Percentiles rank a stretch among this genome's conserved stretches.
These are phyloP conservation scores for Tetrastigma voinierianum DNA, from an alignment of 164 flowering plant species.

Conservation along the genomic window DNA sequence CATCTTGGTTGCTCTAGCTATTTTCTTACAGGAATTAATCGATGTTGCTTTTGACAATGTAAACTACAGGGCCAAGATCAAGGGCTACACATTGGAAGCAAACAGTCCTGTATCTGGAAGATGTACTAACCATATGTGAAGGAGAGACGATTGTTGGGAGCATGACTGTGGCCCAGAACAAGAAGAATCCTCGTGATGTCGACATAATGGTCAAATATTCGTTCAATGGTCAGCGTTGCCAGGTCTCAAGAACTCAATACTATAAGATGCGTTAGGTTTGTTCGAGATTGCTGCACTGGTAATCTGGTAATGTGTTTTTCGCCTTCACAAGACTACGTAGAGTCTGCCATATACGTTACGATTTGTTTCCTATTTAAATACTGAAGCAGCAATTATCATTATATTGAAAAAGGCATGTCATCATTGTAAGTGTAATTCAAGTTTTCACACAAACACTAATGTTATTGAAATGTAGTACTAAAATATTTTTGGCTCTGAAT, in stretches of 20 bases:
- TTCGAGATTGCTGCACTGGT: neutral
- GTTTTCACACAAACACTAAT: neutral
- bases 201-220: constrained; percentile 83
- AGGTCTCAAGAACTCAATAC: constrained; percentile 61
- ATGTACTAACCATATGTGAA: constrained; percentile 81
- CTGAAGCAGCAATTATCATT: neutral
- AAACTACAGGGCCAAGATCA: constrained; percentile 76
- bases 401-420: too few species aligned
- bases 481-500: constrained; percentile 6
- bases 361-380: neutral
- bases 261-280: constrained; percentile 75
- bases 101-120: constrained; percentile 92
- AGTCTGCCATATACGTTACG: neutral
- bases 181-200: constrained; percentile 92
- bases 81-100: constrained; percentile 97
- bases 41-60: neutral
- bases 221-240: constrained; percentile 59
- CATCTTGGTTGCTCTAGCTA: too few species aligned
- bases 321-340: neutral
- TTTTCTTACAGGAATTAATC: too few species aligned
- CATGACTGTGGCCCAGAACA: constrained; percentile 84
- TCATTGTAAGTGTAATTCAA: neutral
- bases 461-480: constrained; percentile 1
- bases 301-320: neutral
- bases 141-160: constrained; percentile 78